A percentile compares a stretch with the other conserved stretches of the same genome.
phyloP scores from a whole-genome alignment of 306 rosid species.

The Trichosanthes truncata region DNA sequence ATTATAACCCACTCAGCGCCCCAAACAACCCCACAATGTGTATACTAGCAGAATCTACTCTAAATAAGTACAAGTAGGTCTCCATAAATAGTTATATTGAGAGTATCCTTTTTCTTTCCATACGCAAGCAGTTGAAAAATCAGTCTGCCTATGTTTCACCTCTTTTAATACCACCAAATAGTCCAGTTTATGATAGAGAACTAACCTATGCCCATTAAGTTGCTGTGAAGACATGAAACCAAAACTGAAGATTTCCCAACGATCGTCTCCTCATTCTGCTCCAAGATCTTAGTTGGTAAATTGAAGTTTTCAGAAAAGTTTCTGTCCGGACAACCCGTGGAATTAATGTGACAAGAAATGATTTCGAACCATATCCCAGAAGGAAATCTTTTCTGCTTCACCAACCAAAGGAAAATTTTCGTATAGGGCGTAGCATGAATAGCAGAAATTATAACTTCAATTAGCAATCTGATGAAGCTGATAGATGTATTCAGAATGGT shows the following conservation, averaged over 20 bases:
- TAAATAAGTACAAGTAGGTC: background rate
- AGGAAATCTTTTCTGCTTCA: constrained; percentile 60
- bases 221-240: constrained; percentile 75
- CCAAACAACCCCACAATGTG: too few species aligned
- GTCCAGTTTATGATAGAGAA: constrained; percentile 12
- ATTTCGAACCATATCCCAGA: constrained; percentile 87
- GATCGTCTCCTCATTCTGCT: constrained; percentile 19
- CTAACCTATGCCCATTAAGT: constrained; percentile 75
- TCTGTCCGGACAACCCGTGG: constrained; percentile 14
- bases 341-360: constrained; percentile 29
- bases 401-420: constrained; percentile 67
- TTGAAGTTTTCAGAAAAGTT: constrained; percentile 15
- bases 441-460: constrained; percentile 53
- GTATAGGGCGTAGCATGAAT: constrained; percentile 81
- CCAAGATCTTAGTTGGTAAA: constrained; percentile 25
- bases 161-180: background rate
- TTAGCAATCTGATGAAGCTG: constrained; percentile 47
- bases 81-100: background rate
- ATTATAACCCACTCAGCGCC: too few species aligned
- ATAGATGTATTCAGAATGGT: constrained; percentile 55
- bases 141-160: constrained; percentile 12
- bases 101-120: background rate
- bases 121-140: background rate
- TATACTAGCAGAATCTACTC: background rate
- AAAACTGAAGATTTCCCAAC: constrained; percentile 35